A percentile compares a stretch with the other conserved stretches of the same genome.
Evolutionary conservation across 2,329 filamentous ascomycete species (phyloP).

Genomic region (Dichotomopilus funicola): DNA sequence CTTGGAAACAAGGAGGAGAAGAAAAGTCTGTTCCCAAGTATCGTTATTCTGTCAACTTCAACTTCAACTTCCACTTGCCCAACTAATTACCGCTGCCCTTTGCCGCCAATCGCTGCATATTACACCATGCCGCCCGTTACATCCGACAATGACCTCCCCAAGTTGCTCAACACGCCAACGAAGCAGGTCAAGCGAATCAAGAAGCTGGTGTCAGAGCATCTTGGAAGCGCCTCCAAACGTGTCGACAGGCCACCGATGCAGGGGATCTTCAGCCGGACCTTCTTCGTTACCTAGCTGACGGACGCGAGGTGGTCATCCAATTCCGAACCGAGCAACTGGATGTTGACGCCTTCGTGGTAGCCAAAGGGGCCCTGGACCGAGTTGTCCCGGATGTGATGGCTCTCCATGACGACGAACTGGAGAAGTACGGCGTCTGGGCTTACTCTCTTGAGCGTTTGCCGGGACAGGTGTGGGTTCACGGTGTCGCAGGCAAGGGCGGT

Average conservation of each 20-base stretch:
- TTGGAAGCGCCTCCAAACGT: slow-evolving; percentile 9
- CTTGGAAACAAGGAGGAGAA: background rate
- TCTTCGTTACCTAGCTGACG: slow-evolving; percentile 12
- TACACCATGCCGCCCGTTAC: slow-evolving; percentile 11
- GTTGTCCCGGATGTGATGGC: slow-evolving; percentile 7
- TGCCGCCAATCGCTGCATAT: background rate
- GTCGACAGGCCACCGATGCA: slow-evolving; percentile 13
- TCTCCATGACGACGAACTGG: slow-evolving; percentile 5
- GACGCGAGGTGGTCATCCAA: slow-evolving; percentile 10
- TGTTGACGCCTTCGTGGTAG: slow-evolving; percentile 10
- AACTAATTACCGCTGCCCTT: background rate
- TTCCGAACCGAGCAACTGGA: slow-evolving; percentile 12
- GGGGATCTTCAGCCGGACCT: slow-evolving; percentile 13
- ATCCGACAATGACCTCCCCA: slow-evolving; percentile 12
- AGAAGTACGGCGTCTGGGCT: slow-evolving; percentile 10
- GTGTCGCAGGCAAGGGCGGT: slow-evolving; percentile 8
- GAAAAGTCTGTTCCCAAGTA: background rate
- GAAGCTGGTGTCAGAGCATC: slow-evolving; percentile 8
- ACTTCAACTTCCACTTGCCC: background rate
- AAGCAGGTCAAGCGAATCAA: slow-evolving; percentile 12
- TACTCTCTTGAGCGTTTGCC: slow-evolving; percentile 10
- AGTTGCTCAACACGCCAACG: slow-evolving; percentile 11
- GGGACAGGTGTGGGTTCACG: slow-evolving; percentile 9
- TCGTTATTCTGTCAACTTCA: background rate
- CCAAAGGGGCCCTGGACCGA: slow-evolving; percentile 5